Evolutionary conservation across 2,329 filamentous ascomycete species (phyloP).

Genomic region (Fusarium oxysporum): DNA sequence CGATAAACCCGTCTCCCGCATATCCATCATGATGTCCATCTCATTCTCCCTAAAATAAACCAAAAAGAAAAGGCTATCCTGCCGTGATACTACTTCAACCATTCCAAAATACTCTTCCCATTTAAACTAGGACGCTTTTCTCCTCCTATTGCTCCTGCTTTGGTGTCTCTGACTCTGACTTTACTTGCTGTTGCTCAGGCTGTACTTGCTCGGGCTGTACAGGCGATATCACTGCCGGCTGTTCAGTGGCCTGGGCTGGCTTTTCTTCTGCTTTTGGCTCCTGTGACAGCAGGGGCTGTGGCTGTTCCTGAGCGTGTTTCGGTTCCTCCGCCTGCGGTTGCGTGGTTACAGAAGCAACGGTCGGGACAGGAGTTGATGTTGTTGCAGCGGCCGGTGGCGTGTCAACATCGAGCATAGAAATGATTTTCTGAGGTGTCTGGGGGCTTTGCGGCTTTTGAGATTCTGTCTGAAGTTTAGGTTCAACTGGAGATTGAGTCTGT

Average conservation of each 20-base stretch:
- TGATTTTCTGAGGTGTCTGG: conserved; percentile 19
- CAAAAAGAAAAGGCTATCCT: conserved; percentile 23
- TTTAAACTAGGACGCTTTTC: neutral
- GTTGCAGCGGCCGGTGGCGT: neutral
- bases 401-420: conserved; percentile 31
- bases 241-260: conserved; percentile 7
- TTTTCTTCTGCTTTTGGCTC: conserved; percentile 15
- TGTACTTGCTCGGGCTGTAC: conserved; percentile 6
- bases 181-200: conserved; percentile 12
- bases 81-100: neutral
- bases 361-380: neutral
- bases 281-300: neutral
- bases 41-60: conserved; percentile 21
- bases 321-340: conserved; percentile 18
- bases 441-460: neutral
- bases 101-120: conserved; percentile 6
- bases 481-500: neutral
- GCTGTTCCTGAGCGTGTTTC: conserved; percentile 4
- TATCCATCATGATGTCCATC: conserved; percentile 29
- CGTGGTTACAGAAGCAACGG: neutral
- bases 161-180: conserved; percentile 16
- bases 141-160: conserved; percentile 20
- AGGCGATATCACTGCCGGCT: conserved; percentile 1
- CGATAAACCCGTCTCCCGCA: conserved; percentile 20
- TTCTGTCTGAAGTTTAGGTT: neutral